phyloP scores from a whole-genome alignment of 2,329 filamentous ascomycete genomes.

The Fusarium annulatum region DNA sequence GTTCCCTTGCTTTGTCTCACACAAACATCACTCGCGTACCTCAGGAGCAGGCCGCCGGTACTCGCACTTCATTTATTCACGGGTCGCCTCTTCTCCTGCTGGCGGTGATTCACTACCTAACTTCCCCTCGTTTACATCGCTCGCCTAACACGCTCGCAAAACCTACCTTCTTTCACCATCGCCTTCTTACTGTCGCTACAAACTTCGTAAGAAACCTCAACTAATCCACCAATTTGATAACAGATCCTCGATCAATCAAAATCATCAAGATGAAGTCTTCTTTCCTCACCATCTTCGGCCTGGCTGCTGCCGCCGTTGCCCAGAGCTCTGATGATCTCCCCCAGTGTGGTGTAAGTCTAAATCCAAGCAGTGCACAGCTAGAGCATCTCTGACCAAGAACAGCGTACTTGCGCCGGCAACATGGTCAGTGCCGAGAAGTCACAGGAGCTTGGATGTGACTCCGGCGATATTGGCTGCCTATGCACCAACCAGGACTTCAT shows the following conservation, averaged over 20 bases:
- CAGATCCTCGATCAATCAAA: slow-evolving; percentile 33
- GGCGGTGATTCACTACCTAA: slow-evolving; percentile 27
- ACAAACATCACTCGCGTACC: slow-evolving; percentile 42
- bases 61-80: slow-evolving; percentile 24
- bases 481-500: slow-evolving; percentile 60
- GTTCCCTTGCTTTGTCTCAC: slow-evolving; percentile 46
- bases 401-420: slow-evolving; percentile 63
- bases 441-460: slow-evolving; percentile 57
- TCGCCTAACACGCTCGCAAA: slow-evolving; percentile 1
- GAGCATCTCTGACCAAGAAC: slow-evolving; percentile 22
- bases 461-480: slow-evolving; percentile 57
- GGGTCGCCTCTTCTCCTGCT: slow-evolving; percentile 5
- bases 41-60: slow-evolving; percentile 17
- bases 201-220: slow-evolving; percentile 9
- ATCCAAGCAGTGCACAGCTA: neutral
- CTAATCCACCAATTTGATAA: slow-evolving; percentile 22
- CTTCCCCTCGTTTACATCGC: slow-evolving; percentile 12
- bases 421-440: slow-evolving; percentile 59
- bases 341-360: slow-evolving; percentile 62
- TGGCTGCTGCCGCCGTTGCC: slow-evolving; percentile 55
- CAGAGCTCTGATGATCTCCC: slow-evolving; percentile 58
- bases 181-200: slow-evolving; percentile 17
- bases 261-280: slow-evolving; percentile 63
- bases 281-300: slow-evolving; percentile 55
- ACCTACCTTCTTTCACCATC: slow-evolving; percentile 15